phyloP scores from a whole-genome alignment of 352 stramenopile genomes.

The Pythium pyrilobum region DNA sequence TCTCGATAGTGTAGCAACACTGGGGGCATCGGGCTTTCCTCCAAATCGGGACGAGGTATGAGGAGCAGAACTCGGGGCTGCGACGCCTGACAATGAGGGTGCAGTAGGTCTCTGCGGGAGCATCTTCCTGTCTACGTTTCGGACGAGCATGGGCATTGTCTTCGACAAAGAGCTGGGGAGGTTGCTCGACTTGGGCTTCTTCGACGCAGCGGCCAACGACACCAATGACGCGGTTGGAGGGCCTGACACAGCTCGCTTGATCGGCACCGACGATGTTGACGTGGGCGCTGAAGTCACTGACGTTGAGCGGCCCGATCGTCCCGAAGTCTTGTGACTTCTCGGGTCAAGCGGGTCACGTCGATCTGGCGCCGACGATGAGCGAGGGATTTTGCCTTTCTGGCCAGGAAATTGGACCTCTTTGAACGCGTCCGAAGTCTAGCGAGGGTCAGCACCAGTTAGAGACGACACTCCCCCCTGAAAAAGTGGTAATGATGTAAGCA shows the following conservation, averaged over 20 bases:
- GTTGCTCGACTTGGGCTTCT: conserved; percentile 9
- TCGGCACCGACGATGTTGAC: neutral
- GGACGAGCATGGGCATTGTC: conserved; percentile 25
- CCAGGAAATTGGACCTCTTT: conserved; percentile 17
- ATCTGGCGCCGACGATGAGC: neutral
- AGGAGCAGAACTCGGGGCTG: no score
- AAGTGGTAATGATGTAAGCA: neutral
- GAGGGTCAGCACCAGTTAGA: neutral
- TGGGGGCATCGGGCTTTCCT: neutral
- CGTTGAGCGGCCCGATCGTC: no score
- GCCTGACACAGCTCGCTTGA: conserved; percentile 3
- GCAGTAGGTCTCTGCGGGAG: conserved; percentile 2
- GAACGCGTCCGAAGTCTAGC: conserved; percentile 17
- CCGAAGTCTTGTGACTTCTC: neutral
- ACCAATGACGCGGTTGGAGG: neutral
- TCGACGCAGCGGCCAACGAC: conserved; percentile 15
- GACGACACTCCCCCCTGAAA: no score
- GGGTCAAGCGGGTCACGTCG: neutral
- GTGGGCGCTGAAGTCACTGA: neutral
- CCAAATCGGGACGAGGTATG: no score
- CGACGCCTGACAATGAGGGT: no score
- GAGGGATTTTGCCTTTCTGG: neutral
- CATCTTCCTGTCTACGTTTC: conserved; percentile 25
- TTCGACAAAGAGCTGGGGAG: conserved; percentile 3
- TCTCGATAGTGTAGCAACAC: conserved; percentile 7